Conservation (phyloP, 2,329 filamentous ascomycete species). For the Beauveria caledonica region DNA sequence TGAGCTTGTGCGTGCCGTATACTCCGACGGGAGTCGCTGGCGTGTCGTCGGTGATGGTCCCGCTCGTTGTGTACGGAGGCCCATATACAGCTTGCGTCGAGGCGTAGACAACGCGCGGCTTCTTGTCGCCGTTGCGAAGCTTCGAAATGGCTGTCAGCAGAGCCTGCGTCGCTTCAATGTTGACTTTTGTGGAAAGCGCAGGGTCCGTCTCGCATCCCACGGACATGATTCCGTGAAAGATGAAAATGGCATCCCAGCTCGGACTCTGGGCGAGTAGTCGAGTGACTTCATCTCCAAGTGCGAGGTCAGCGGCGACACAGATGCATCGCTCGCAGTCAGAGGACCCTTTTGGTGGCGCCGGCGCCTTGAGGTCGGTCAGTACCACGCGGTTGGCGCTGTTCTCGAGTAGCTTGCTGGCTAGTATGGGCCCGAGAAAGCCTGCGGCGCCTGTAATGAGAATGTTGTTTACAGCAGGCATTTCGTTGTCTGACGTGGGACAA, state of each 20-base stretch:
- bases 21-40: slow-evolving; percentile 47
- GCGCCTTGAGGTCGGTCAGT: slow-evolving; percentile 48
- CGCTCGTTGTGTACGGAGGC: slow-evolving; percentile 36
- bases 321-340: slow-evolving; percentile 21
- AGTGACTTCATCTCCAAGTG: slow-evolving; percentile 19
- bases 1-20: slow-evolving; percentile 55
- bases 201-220: slow-evolving; percentile 51
- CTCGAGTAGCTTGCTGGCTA: slow-evolving; percentile 47
- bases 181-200: slow-evolving; percentile 37
- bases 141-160: slow-evolving; percentile 42
- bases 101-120: slow-evolving; percentile 43
- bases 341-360: slow-evolving; percentile 34
- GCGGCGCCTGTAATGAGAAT: slow-evolving; percentile 57
- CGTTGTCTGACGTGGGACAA: neutral
- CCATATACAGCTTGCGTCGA: slow-evolving; percentile 53
- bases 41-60: slow-evolving; percentile 25
- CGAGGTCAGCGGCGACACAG: slow-evolving; percentile 20
- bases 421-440: slow-evolving; percentile 56
- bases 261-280: neutral
- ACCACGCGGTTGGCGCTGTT: slow-evolving; percentile 34
- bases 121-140: slow-evolving; percentile 31
- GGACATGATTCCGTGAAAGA: slow-evolving; percentile 57
- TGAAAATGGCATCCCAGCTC: slow-evolving; percentile 36
- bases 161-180: slow-evolving; percentile 45
- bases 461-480: slow-evolving; percentile 10